phyloP scores from a whole-genome alignment of 768 basidiomycete genomes.

The Udeniomyces megalosporus region DNA sequence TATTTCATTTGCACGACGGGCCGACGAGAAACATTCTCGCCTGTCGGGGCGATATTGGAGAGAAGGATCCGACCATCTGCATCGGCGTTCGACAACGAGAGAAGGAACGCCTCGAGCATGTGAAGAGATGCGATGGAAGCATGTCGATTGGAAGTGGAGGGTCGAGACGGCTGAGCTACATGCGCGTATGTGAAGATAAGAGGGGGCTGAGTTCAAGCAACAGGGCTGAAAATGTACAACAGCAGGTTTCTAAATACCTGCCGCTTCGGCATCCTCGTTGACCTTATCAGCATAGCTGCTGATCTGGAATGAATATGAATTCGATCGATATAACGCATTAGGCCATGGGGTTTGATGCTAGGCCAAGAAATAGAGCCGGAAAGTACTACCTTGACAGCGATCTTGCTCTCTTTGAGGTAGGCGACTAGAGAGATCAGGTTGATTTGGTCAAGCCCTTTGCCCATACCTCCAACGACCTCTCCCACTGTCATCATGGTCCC shows the following conservation, averaged over 20 bases:
- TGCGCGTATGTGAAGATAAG: neutral
- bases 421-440: conserved; percentile 67
- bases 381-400: conserved; percentile 36
- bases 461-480: conserved; percentile 48
- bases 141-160: conserved; percentile 12
- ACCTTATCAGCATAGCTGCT: conserved; percentile 63
- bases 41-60: conserved; percentile 33
- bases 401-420: conserved; percentile 69
- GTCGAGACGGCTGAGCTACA: neutral
- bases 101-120: conserved; percentile 57
- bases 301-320: conserved; percentile 41
- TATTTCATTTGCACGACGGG: conserved; percentile 58
- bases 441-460: conserved; percentile 51
- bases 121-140: conserved; percentile 57
- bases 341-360: no score
- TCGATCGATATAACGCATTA: no score
- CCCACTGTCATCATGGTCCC: conserved; percentile 53
- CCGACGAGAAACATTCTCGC: conserved; percentile 18
- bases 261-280: conserved; percentile 33
- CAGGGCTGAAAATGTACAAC: no score
- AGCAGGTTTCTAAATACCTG: conserved; percentile 24
- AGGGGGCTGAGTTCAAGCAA: neutral
- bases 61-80: conserved; percentile 20
- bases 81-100: conserved; percentile 48
- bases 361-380: neutral